These are phyloP conservation scores for Pestalotiopsis sp. DNA, from an alignment of 2,329 filamentous ascomycete species.

Conservation along the genomic window DNA sequence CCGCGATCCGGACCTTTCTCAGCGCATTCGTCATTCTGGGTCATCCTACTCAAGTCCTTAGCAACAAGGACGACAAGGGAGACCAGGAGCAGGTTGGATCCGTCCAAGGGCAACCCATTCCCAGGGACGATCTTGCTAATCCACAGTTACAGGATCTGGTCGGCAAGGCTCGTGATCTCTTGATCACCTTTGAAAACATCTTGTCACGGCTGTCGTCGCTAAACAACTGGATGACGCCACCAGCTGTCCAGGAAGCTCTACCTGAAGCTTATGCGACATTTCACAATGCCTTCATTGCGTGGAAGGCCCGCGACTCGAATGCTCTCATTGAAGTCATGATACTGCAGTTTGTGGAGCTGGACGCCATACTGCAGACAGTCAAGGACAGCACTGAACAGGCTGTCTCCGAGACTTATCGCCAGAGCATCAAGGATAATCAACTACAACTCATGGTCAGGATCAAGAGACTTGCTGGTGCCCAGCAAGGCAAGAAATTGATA, in stretches of 20 bases:
- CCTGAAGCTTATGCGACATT: slow-evolving; percentile 74
- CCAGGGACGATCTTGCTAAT: slow-evolving; percentile 58
- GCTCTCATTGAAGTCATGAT: slow-evolving; percentile 83
- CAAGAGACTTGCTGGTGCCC: slow-evolving; percentile 73
- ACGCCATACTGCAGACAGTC: slow-evolving; percentile 82
- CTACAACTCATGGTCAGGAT: slow-evolving; percentile 78
- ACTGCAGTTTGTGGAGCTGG: slow-evolving; percentile 82
- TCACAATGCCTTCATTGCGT: slow-evolving; percentile 78
- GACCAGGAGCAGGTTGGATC: slow-evolving; percentile 60
- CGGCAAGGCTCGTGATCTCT: slow-evolving; percentile 74
- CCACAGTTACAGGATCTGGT: slow-evolving; percentile 72
- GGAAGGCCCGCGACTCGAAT: slow-evolving; percentile 80
- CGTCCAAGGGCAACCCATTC: slow-evolving; percentile 44
- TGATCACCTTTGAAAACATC: slow-evolving; percentile 78
- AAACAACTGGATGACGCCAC: slow-evolving; percentile 69
- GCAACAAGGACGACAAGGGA: slow-evolving; percentile 67
- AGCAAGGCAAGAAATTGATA: slow-evolving; percentile 72
- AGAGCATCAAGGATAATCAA: slow-evolving; percentile 82
- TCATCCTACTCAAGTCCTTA: slow-evolving; percentile 77
- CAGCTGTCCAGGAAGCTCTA: slow-evolving; percentile 62
- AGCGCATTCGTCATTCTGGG: slow-evolving; percentile 80
- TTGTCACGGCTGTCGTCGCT: slow-evolving; percentile 65
- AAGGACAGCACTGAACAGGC: slow-evolving; percentile 76
- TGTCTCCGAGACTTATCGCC: slow-evolving; percentile 74
- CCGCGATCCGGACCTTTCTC: slow-evolving; percentile 73